These are phyloP conservation scores for Penicillium corylophilum DNA, from an alignment of 2,329 filamentous ascomycete genomes.

Conservation along the genomic window DNA sequence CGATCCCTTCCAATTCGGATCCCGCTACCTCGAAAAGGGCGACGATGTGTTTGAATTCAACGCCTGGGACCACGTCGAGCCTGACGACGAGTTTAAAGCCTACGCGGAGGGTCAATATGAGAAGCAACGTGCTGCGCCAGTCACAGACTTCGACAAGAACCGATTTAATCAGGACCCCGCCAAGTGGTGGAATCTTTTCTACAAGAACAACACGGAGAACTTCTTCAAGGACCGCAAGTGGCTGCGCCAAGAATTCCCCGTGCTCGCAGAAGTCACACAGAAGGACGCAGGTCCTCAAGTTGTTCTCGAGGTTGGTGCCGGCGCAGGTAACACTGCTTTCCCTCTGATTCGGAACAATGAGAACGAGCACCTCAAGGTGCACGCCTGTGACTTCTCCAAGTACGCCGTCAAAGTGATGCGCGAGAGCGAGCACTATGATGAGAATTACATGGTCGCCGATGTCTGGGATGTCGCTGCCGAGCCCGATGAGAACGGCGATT, in stretches of 20 bases:
- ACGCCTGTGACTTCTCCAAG: conserved; percentile 95
- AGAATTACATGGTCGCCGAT: conserved; percentile 74
- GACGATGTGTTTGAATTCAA: conserved; percentile 97
- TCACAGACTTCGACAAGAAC: conserved; percentile 87
- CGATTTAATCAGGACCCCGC: conserved; percentile 88
- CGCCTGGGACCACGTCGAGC: conserved; percentile 97
- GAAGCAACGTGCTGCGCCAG: conserved; percentile 80
- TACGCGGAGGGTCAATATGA: conserved; percentile 82
- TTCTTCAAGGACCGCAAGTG: conserved; percentile 99
- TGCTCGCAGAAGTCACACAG: conserved; percentile 73
- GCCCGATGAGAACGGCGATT: conserved; percentile 45
- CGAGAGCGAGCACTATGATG: conserved; percentile 71
- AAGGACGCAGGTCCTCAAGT: conserved; percentile 67
- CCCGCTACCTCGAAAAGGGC: conserved; percentile 75
- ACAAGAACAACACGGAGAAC: conserved; percentile 94
- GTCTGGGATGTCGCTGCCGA: conserved; percentile 86
- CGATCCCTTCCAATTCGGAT: conserved; percentile 95
- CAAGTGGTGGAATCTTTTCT: conserved; percentile 98
- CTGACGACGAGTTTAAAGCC: conserved; percentile 81
- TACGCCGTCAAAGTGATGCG: conserved; percentile 93
- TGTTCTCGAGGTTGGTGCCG: conserved; percentile 88
- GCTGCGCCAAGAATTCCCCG: conserved; percentile 92
- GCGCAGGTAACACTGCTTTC: conserved; percentile 94
- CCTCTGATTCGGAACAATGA: conserved; percentile 81
- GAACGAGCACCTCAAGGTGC: conserved; percentile 77